Percentiles rank a stretch among this genome's conserved stretches.
These are phyloP conservation scores for Ambrosia trifida DNA, from an alignment of 129 eudicot genomes.

Conservation along the genomic window DNA sequence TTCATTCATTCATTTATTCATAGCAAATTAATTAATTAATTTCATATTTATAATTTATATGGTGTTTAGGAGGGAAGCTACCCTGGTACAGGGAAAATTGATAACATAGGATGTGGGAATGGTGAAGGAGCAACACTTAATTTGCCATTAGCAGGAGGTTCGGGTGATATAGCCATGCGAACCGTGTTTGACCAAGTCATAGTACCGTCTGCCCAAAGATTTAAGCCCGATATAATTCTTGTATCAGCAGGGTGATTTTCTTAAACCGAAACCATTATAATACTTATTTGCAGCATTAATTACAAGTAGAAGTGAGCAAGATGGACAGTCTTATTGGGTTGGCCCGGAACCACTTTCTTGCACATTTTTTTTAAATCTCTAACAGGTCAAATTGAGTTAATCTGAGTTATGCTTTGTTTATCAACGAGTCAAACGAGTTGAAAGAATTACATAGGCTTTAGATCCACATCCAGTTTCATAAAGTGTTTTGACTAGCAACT, in stretches of 20 bases:
- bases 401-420: too few species aligned
- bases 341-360: not conserved
- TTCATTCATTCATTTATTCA: not conserved
- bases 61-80: constrained; percentile 85
- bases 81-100: constrained; percentile 94
- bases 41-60: not conserved
- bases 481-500: constrained; percentile 1
- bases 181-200: constrained; percentile 82
- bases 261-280: not conserved
- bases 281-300: not conserved
- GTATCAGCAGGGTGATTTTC: constrained; percentile 86
- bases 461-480: not conserved
- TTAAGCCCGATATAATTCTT: constrained; percentile 94
- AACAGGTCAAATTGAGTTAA: too few species aligned
- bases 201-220: constrained; percentile 77
- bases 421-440: too few species aligned
- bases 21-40: not conserved
- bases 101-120: constrained; percentile 55
- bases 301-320: constrained; percentile 8
- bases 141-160: constrained; percentile 87
- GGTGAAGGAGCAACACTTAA: constrained; percentile 95
- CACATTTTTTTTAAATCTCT: too few species aligned
- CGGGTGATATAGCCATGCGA: constrained; percentile 88
- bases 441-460: not conserved
- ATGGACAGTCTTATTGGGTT: constrained; percentile 5